These are phyloP conservation scores for Fusarium sp. DNA, from an alignment of 2,329 filamentous ascomycete genomes.

Conservation along the genomic window DNA sequence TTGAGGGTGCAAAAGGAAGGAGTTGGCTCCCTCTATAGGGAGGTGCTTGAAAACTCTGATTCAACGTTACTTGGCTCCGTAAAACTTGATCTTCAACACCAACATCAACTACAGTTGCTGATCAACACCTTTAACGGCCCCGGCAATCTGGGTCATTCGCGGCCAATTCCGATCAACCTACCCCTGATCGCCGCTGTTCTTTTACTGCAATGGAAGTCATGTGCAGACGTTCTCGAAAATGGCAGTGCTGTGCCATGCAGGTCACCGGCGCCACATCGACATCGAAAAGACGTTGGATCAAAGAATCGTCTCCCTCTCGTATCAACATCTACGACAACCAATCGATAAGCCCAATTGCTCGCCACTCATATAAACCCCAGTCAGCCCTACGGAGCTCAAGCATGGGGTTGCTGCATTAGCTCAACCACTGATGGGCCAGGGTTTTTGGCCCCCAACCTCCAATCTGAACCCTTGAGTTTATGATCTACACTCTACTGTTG, in stretches of 20 bases:
- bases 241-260: conserved; percentile 9
- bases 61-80: conserved; percentile 15
- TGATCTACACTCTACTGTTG: conserved; percentile 37
- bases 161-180: conserved; percentile 16
- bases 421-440: conserved; percentile 41
- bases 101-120: neutral
- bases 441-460: conserved; percentile 42
- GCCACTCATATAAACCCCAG: conserved; percentile 33
- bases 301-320: conserved; percentile 18
- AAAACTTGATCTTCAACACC: neutral
- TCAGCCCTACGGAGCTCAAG: conserved; percentile 45
- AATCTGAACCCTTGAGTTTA: conserved; percentile 28
- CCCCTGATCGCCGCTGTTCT: conserved; percentile 9
- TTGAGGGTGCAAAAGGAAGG: neutral
- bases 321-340: conserved; percentile 9
- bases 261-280: conserved; percentile 20
- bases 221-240: conserved; percentile 23
- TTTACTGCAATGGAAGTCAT: conserved; percentile 9
- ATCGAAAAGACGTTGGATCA: conserved; percentile 12
- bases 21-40: conserved; percentile 23
- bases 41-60: conserved; percentile 20
- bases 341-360: conserved; percentile 22
- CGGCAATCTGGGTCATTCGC: conserved; percentile 21
- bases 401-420: conserved; percentile 43
- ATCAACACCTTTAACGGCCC: conserved; percentile 5